Evolutionary conservation across 2,329 filamentous ascomycete species (phyloP).

Genomic region (Aspergillus ibericus): DNA sequence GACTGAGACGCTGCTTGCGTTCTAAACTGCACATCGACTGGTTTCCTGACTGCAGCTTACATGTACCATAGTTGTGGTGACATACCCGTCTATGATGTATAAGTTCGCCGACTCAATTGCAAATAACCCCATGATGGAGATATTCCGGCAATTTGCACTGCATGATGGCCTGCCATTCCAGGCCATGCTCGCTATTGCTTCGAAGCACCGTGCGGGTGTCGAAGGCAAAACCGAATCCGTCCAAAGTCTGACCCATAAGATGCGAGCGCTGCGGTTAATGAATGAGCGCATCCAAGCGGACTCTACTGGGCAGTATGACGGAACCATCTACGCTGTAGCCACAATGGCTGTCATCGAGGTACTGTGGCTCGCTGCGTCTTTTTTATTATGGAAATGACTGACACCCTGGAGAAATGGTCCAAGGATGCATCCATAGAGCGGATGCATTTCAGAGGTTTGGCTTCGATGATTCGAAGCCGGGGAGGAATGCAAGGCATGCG

Average conservation of each 20-base stretch:
- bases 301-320: slow-evolving; percentile 26
- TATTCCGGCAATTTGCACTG: slow-evolving; percentile 32
- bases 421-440: slow-evolving; percentile 32
- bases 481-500: slow-evolving; percentile 33
- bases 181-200: slow-evolving; percentile 36
- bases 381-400: slow-evolving; percentile 6
- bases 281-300: slow-evolving; percentile 31
- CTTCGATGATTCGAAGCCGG: slow-evolving; percentile 29
- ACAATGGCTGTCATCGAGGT: slow-evolving; percentile 38
- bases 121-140: slow-evolving; percentile 32
- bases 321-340: slow-evolving; percentile 33
- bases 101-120: slow-evolving; percentile 29
- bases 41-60: slow-evolving; percentile 19
- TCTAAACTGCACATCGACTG: neutral
- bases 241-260: slow-evolving; percentile 35
- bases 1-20: neutral
- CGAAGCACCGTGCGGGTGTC: slow-evolving; percentile 34
- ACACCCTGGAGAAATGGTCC: slow-evolving; percentile 34
- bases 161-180: slow-evolving; percentile 34
- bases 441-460: slow-evolving; percentile 31
- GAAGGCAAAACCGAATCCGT: slow-evolving; percentile 32
- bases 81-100: slow-evolving; percentile 39
- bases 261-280: slow-evolving; percentile 31
- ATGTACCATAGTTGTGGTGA: slow-evolving; percentile 27
- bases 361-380: slow-evolving; percentile 1